Percentiles rank a stretch among this genome's conserved stretches.
Conservation (phyloP, 371 early-diverging fungal genomes). For the Syncephalastrum monosporum region DNA sequence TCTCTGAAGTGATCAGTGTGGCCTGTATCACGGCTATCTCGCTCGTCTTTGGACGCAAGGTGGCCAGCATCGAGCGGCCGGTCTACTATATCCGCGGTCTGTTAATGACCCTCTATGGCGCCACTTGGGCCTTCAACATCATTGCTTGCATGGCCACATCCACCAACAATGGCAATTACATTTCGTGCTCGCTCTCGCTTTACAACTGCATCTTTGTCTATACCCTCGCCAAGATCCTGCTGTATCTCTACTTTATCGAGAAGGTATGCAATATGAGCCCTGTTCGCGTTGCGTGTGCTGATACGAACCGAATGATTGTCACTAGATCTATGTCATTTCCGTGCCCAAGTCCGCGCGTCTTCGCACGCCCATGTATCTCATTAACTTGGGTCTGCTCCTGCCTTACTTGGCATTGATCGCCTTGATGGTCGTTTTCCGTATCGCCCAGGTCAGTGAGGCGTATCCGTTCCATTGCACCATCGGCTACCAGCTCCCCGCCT, state of each 20-base stretch:
- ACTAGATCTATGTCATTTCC: constrained; percentile 26
- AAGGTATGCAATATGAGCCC: constrained; percentile 34
- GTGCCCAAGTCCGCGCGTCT: constrained; percentile 21
- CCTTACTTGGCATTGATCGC: constrained; percentile 38
- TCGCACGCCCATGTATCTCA: constrained; percentile 27
- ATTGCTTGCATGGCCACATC: constrained; percentile 52
- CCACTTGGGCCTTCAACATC: constrained; percentile 52
- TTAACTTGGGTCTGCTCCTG: constrained; percentile 30
- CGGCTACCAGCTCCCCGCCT: constrained; percentile 36
- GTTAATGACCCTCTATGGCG: constrained; percentile 35
- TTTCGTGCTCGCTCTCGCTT: constrained; percentile 50
- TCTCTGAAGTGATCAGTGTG: constrained; percentile 48
- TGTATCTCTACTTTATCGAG: constrained; percentile 57
- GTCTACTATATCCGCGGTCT: constrained; percentile 50
- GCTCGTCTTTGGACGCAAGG: constrained; percentile 54
- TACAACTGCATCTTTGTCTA: constrained; percentile 41
- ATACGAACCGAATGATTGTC: constrained; percentile 3
- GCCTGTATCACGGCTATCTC: constrained; percentile 52
- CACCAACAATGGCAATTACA: constrained; percentile 52
- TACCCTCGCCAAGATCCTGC: constrained; percentile 40
- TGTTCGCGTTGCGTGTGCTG: constrained; percentile 13
- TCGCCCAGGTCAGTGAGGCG: constrained; percentile 18
- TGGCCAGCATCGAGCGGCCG: constrained; percentile 44
- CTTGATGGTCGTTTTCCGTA: constrained; percentile 35
- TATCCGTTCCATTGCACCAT: constrained; percentile 41